Conservation (phyloP, 176 grass and related monocot species). For the Secale cereale region DNA sequence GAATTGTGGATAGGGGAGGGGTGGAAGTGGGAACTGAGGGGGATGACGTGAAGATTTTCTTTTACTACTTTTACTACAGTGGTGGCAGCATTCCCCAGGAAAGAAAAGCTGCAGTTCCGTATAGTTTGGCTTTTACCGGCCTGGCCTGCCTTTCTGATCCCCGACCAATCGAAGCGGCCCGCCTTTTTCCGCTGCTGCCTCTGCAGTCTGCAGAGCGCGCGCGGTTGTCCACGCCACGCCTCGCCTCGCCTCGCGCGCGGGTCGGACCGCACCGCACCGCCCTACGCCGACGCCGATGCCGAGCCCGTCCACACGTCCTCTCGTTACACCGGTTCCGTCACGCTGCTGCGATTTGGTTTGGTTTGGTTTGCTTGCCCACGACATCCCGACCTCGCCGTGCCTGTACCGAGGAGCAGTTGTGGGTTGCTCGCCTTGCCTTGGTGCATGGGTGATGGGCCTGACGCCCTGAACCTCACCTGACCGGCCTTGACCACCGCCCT, state of each 20-base stretch:
- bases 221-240: not conserved
- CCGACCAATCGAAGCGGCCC: constrained; percentile 26
- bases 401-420: no score
- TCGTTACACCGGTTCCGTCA: not conserved
- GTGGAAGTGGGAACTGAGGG: not conserved
- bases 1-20: not conserved
- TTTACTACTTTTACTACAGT: not conserved
- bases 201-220: not conserved
- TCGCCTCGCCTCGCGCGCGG: not conserved
- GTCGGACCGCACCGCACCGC: not conserved
- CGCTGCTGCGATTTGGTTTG: not conserved
- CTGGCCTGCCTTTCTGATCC: constrained; percentile 15
- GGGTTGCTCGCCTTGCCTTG: no score
- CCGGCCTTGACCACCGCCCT: no score
- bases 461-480: no score
- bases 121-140: constrained; percentile 40
- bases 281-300: not conserved
- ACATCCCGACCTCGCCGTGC: not conserved
- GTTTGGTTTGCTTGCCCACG: not conserved
- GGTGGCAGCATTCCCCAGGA: constrained; percentile 16
- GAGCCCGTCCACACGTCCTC: not conserved
- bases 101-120: constrained; percentile 35
- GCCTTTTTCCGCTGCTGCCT: not conserved
- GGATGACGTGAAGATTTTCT: not conserved
- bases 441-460: no score